Conservation (phyloP, 2,329 filamentous ascomycete genomes). For the Neonectria coccinea region DNA sequence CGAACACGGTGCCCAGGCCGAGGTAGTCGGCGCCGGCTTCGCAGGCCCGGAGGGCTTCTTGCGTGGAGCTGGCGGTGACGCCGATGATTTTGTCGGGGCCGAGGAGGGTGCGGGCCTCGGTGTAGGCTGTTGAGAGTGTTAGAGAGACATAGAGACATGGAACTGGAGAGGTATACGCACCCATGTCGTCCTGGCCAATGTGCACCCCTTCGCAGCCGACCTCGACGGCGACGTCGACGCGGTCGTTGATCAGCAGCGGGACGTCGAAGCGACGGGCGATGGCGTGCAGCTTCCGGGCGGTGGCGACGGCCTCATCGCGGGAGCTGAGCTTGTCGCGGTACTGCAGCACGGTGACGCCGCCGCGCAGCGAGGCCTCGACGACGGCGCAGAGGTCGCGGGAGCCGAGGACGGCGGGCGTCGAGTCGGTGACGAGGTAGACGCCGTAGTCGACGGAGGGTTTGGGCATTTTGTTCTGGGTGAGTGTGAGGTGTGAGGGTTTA, state of each 20-base stretch:
- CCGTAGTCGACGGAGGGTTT: constrained; percentile 73
- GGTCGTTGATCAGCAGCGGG: constrained; percentile 92
- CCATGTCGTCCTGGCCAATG: constrained; percentile 93
- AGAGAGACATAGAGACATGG: too few relatives aligned
- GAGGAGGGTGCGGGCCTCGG: constrained; percentile 76
- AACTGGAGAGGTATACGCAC: constrained; percentile 52
- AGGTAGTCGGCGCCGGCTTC: constrained; percentile 87
- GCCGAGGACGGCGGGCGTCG: constrained; percentile 85
- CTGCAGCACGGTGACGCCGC: constrained; percentile 88
- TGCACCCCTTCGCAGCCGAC: constrained; percentile 92
- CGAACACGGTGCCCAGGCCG: constrained; percentile 89
- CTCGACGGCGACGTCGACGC: constrained; percentile 88
- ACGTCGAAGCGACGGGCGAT: constrained; percentile 76
- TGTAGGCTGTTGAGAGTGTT: constrained; percentile 33
- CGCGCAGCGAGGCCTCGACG: constrained; percentile 79
- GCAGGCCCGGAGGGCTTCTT: constrained; percentile 80
- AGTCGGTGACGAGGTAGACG: constrained; percentile 93
- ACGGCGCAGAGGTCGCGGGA: constrained; percentile 75
- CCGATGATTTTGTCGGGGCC: constrained; percentile 86
- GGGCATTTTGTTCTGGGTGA: constrained; percentile 27
- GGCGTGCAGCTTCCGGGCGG: constrained; percentile 76
- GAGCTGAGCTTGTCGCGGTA: constrained; percentile 89
- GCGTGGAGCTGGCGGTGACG: constrained; percentile 80
- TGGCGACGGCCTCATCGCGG: constrained; percentile 77
- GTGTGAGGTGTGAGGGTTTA: background rate